Evolutionary conservation across 2,329 filamentous ascomycete species (phyloP), one percentile per base, ranked within the genome.

Genomic region (Penicillium sclerotigenum): DNA sequence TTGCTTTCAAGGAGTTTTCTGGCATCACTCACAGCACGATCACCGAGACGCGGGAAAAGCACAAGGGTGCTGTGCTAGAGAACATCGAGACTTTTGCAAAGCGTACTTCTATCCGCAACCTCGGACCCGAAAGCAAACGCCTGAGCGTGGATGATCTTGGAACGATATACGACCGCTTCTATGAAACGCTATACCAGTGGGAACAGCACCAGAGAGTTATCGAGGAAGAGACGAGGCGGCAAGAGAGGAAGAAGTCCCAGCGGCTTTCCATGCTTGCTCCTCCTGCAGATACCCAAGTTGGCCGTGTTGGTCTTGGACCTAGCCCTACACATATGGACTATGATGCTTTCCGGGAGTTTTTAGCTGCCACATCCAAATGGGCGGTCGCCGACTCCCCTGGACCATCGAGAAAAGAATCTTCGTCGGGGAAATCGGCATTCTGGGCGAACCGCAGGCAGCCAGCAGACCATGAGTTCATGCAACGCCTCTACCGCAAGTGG

Each of bases 81-180:
- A 97, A 92, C 63, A 97, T 99, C 68, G 94, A 97, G 76, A 96
- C 86, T 65, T 99, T 99, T 69, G 91, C 94, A 50, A 99, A 97
- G 78, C 86, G 94, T 62, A 99, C 94, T 3, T 95, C 93, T 1
- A 96, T 99, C 59, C 84, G 94, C 34, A 99, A 99, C 67, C 83
- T 99, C 26, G 94, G 94, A 0, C 91, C 93, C 0, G 94, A 99
- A 65, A 97, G 92, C 79, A 99, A 97, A 76, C 84, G 92, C 51
- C 79, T 99, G 33, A 90, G 85, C 67, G 80, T 87, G 7, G 91
- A 93, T 47, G 94, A 99, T 69, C 82, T 99, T 4, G 90, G 91
- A 29, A 88, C 90, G 38, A 79, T 97, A 22, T 99, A 99, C 68
- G 94, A 99, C 73, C 86, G 90, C 40, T 99, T 97, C 74, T 97